Evolutionary conservation across 1,284 basidiomycete genomes (phyloP).

Genomic region (Leucoagaricus sp.): DNA sequence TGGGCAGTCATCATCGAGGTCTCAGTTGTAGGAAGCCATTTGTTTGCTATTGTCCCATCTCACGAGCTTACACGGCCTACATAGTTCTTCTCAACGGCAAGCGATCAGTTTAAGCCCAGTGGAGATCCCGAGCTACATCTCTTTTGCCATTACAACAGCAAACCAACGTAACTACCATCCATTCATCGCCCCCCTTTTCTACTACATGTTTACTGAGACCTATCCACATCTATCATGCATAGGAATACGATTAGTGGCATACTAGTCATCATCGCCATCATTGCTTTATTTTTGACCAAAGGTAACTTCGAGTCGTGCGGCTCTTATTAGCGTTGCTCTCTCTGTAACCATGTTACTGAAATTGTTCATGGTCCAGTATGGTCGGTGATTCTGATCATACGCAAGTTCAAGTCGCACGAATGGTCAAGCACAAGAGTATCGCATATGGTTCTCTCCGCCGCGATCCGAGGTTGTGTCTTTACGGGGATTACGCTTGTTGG

Average conservation of each 20-base stretch:
- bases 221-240: not conserved
- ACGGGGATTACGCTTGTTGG: slow-evolving; percentile 1
- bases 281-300: slow-evolving; percentile 1
- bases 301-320: not conserved
- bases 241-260: slow-evolving; percentile 1
- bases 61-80: not conserved
- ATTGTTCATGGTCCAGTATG: too few species aligned
- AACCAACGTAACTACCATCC: not conserved
- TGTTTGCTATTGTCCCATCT: not conserved
- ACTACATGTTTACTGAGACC: not conserved
- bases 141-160: slow-evolving; percentile 3
- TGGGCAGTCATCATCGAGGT: slow-evolving; percentile 6
- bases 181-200: not conserved
- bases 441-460: slow-evolving; percentile 7
- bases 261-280: not conserved
- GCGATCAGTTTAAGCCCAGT: not conserved
- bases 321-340: too few species aligned
- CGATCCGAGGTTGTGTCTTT: slow-evolving; percentile 5
- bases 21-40: not conserved
- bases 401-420: slow-evolving; percentile 5
- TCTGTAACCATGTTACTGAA: too few species aligned
- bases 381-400: not conserved
- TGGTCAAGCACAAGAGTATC: slow-evolving; percentile 2
- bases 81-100: not conserved
- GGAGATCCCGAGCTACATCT: not conserved